These are phyloP conservation scores for Aspergillus carlsbadensis DNA, from an alignment of 495 filamentous ascomycete species.

Conservation along the genomic window DNA sequence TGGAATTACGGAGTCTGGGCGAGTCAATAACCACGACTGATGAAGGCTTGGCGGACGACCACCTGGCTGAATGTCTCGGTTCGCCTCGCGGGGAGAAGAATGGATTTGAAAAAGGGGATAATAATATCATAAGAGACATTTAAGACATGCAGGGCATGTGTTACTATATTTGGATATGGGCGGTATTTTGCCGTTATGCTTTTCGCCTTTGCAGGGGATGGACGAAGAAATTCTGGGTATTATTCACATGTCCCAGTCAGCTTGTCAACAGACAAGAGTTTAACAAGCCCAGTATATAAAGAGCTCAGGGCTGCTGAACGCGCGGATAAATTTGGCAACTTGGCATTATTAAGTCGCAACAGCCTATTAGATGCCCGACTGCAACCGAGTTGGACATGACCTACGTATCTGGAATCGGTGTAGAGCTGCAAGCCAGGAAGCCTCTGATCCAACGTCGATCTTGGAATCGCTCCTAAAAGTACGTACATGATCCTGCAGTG, in stretches of 20 bases:
- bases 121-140: background rate
- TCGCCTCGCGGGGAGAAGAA: slow-evolving; percentile 11
- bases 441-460: slow-evolving; percentile 4
- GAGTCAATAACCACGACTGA: background rate
- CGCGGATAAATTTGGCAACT: too few relatives aligned
- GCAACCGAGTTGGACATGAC: too few relatives aligned
- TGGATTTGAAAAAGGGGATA: background rate
- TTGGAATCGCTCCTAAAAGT: background rate
- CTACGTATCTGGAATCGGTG: too few relatives aligned
- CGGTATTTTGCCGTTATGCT: background rate
- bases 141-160: slow-evolving; percentile 20
- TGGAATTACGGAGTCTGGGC: background rate
- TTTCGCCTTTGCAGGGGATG: too few relatives aligned
- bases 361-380: too few relatives aligned
- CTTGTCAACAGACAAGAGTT: too few relatives aligned
- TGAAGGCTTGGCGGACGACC: slow-evolving; percentile 12
- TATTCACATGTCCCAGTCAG: background rate
- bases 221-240: background rate
- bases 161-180: slow-evolving; percentile 21
- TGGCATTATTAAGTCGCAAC: too few relatives aligned
- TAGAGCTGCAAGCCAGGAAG: background rate
- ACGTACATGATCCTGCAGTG: background rate
- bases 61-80: background rate
- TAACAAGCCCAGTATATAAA: too few relatives aligned
- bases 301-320: too few relatives aligned